Percentiles rank a stretch among this genome's conserved stretches.
Conservation (phyloP, 352 stramenopile species). For the Hyaloperonospora brassicae region DNA sequence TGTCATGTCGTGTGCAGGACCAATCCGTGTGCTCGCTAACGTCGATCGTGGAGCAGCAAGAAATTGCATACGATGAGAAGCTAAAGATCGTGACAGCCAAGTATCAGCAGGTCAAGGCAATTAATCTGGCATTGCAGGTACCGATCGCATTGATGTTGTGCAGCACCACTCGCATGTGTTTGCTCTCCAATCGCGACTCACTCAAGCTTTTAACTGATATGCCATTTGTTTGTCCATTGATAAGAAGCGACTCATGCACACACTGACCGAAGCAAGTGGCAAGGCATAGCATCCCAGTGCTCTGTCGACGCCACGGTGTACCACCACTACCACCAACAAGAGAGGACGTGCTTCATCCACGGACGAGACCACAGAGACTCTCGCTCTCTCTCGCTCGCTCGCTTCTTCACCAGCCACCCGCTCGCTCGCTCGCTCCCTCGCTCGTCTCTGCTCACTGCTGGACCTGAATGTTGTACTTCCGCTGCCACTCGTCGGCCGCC, state of each 20-base stretch:
- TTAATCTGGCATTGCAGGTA: conserved; percentile 76
- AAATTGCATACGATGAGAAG: conserved; percentile 60
- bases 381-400: no score
- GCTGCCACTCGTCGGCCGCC: conserved; percentile 75
- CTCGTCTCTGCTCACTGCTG: conserved; percentile 43
- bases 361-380: no score
- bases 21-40: conserved; percentile 58
- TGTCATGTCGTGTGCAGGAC: conserved; percentile 29
- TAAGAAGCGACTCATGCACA: conserved; percentile 52
- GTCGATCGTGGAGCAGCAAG: conserved; percentile 57
- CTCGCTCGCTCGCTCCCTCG: no score
- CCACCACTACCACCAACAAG: conserved; percentile 5
- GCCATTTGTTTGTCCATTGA: background rate
- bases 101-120: conserved; percentile 73
- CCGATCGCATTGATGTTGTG: background rate
- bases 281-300: conserved; percentile 17
- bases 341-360: no score
- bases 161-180: no score
- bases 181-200: no score
- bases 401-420: no score
- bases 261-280: conserved; percentile 30
- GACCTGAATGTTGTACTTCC: conserved; percentile 82
- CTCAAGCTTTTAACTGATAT: no score
- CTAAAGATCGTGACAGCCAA: conserved; percentile 57
- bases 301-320: conserved; percentile 10